These are phyloP conservation scores for Mycena crocata DNA, from an alignment of 768 basidiomycete species.

Conservation along the genomic window DNA sequence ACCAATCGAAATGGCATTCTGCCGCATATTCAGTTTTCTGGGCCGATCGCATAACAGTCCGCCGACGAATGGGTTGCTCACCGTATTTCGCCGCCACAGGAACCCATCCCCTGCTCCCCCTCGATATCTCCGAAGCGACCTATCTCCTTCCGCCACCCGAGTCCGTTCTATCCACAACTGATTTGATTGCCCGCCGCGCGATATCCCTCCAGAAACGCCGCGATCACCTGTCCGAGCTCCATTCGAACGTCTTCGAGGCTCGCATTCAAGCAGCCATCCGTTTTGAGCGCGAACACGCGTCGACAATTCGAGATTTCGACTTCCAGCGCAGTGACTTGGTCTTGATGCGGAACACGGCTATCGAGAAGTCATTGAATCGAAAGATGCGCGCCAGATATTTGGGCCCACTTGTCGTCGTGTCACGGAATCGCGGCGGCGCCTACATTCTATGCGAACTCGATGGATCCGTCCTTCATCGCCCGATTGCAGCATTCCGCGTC, in stretches of 20 bases:
- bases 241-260: slow-evolving; percentile 11
- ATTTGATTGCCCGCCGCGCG: slow-evolving; percentile 37
- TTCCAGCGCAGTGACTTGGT: slow-evolving; percentile 46
- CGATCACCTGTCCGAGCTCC: slow-evolving; percentile 23
- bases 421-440: slow-evolving; percentile 37
- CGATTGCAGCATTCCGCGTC: slow-evolving; percentile 39
- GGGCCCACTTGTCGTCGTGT: slow-evolving; percentile 47
- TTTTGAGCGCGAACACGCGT: slow-evolving; percentile 35
- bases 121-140: slow-evolving; percentile 14
- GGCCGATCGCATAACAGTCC: too few relatives aligned
- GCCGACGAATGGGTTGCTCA: slow-evolving; percentile 26
- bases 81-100: slow-evolving; percentile 33
- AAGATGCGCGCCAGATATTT: slow-evolving; percentile 45
- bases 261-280: slow-evolving; percentile 25
- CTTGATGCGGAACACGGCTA: too few relatives aligned
- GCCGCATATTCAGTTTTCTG: too few relatives aligned
- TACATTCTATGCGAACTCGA: slow-evolving; percentile 31
- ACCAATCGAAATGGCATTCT: too few relatives aligned
- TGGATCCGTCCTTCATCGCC: slow-evolving; percentile 13
- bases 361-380: slow-evolving; percentile 42
- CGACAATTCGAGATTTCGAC: slow-evolving; percentile 38
- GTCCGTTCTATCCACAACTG: slow-evolving; percentile 34
- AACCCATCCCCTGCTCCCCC: slow-evolving; percentile 36
- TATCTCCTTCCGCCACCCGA: too few relatives aligned
- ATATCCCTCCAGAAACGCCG: slow-evolving; percentile 38